Percentiles rank a stretch among this genome's conserved stretches.
Conservation (phyloP, 2,329 filamentous ascomycete species). For the Neonectria hederae region DNA sequence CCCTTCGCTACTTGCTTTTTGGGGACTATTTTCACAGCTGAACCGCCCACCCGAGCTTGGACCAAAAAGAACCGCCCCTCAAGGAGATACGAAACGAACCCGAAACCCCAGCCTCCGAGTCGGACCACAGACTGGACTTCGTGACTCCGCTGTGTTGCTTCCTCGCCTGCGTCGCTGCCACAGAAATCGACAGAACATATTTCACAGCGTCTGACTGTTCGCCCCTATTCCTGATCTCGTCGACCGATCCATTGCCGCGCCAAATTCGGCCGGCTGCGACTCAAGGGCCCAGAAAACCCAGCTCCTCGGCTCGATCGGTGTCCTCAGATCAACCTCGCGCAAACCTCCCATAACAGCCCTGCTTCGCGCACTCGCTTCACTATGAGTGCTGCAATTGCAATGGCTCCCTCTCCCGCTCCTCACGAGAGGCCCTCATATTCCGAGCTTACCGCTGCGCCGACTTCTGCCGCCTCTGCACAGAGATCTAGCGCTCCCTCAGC, state of each 20-base stretch:
- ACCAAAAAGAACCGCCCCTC: constrained; percentile 13
- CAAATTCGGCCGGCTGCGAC: constrained; percentile 35
- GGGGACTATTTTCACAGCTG: constrained; percentile 18
- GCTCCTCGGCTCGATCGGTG: constrained; percentile 28
- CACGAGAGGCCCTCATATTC: constrained; percentile 70
- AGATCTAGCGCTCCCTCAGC: constrained; percentile 49
- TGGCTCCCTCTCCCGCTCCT: constrained; percentile 74
- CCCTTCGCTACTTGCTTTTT: constrained; percentile 10
- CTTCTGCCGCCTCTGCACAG: constrained; percentile 53
- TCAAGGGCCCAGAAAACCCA: constrained; percentile 39
- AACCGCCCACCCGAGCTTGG: constrained; percentile 22
- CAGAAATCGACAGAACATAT: not conserved
- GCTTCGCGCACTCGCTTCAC: constrained; percentile 46
- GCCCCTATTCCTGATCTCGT: constrained; percentile 35
- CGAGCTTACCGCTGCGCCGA: constrained; percentile 55
- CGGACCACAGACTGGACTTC: constrained; percentile 12
- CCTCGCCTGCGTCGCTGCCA: not conserved
- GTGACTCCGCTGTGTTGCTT: constrained; percentile 19
- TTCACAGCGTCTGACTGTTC: constrained; percentile 25
- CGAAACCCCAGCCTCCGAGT: constrained; percentile 4
- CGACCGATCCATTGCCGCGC: constrained; percentile 32
- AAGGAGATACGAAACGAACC: constrained; percentile 18
- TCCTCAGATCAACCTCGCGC: constrained; percentile 33
- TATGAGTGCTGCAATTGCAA: constrained; percentile 75
- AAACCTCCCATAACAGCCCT: constrained; percentile 30